These are phyloP conservation scores for Fusarium abutilonis DNA, from an alignment of 2,329 filamentous ascomycete species.

Conservation along the genomic window DNA sequence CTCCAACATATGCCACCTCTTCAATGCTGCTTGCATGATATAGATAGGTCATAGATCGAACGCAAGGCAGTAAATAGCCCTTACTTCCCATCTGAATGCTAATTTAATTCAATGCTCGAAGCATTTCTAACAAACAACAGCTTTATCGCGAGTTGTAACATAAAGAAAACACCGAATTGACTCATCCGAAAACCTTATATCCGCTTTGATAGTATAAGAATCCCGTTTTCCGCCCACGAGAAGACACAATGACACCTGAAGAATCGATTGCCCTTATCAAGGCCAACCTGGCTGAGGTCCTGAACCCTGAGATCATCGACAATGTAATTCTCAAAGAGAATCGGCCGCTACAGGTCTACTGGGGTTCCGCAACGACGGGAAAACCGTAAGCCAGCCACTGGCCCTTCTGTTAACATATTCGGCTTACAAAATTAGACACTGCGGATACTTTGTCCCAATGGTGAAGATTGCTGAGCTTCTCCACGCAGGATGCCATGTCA, in stretches of 20 bases:
- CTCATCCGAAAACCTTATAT: no score
- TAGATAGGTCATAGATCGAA: no score
- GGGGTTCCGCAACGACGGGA: conserved; percentile 7
- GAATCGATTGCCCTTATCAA: not conserved
- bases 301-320: conserved; percentile 2
- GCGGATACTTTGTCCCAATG: conserved; percentile 8
- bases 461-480: conserved; percentile 7
- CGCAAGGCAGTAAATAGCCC: no score
- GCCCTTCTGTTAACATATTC: not conserved
- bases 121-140: no score
- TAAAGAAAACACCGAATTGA: no score
- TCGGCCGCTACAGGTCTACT: not conserved
- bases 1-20: no score
- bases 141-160: no score
- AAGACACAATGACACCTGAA: not conserved
- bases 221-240: no score
- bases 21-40: no score
- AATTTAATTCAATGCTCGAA: no score
- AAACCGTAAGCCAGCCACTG: not conserved
- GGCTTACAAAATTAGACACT: not conserved
- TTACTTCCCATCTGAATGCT: no score
- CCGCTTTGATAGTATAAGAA: no score
- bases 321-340: not conserved
- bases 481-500: not conserved
- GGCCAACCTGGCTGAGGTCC: not conserved